Evolutionary conservation across 495 filamentous ascomycete species (phyloP).

Genomic region (Cenococcum geophilum): DNA sequence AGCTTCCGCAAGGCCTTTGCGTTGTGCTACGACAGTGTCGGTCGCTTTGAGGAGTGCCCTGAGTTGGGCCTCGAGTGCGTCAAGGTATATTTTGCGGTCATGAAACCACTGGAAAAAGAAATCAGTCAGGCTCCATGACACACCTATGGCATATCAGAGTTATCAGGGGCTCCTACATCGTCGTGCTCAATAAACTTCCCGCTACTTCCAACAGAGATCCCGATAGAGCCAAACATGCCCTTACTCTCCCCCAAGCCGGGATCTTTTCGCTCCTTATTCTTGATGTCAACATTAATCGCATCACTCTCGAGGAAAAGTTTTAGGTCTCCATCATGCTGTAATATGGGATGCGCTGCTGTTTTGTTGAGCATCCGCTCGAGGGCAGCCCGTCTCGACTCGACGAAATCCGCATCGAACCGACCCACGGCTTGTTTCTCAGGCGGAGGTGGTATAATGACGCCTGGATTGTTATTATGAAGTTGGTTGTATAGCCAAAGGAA

Average conservation of each 20-base stretch:
- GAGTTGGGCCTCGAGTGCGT: conserved; percentile 89
- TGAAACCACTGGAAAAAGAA: conserved; percentile 75
- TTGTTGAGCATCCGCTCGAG: conserved; percentile 97
- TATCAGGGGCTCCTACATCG: conserved; percentile 60
- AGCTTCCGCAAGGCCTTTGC: conserved; percentile 87
- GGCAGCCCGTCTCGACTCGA: conserved; percentile 82
- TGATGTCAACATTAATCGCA: conserved; percentile 89
- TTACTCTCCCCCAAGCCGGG: conserved; percentile 83
- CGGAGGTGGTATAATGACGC: conserved; percentile 89
- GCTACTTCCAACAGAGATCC: conserved; percentile 64
- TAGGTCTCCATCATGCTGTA: conserved; percentile 88
- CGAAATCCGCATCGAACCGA: conserved; percentile 93
- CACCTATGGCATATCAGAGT: background rate
- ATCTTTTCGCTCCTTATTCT: conserved; percentile 93
- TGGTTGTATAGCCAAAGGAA: conserved; percentile 96
- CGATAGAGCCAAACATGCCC: conserved; percentile 81
- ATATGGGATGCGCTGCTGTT: conserved; percentile 77
- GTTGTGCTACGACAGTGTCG: conserved; percentile 82
- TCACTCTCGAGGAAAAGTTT: conserved; percentile 97
- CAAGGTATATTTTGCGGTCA: conserved; percentile 87
- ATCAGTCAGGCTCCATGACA: conserved; percentile 5
- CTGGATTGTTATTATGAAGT: conserved; percentile 88
- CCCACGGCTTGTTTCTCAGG: conserved; percentile 98
- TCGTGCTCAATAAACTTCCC: conserved; percentile 96
- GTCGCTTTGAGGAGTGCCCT: conserved; percentile 90